A percentile compares a stretch with the other conserved stretches of the same genome.
phyloP scores from a whole-genome alignment of 2,329 filamentous ascomycete species.

The Dendrostoma leiphaemia region DNA sequence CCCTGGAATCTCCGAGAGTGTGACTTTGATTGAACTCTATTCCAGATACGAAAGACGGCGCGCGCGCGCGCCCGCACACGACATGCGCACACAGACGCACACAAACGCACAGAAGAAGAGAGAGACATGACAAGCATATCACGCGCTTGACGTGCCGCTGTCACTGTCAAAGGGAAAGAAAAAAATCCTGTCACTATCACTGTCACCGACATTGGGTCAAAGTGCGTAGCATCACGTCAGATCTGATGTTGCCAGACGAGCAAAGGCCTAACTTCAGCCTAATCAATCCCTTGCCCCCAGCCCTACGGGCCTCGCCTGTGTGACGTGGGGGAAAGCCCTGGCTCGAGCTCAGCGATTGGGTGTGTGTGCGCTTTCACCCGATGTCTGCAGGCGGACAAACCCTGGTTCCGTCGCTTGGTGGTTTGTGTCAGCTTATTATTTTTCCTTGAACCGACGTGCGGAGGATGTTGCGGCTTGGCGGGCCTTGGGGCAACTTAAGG shows the following conservation, averaged over 20 bases:
- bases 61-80: neutral
- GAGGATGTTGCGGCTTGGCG: too few species aligned
- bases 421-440: neutral
- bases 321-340: neutral
- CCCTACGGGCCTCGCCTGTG: neutral
- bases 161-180: too few species aligned
- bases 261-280: neutral
- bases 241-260: too few species aligned
- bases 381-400: neutral
- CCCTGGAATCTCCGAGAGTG: neutral
- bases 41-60: neutral
- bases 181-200: too few species aligned
- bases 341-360: conserved; percentile 12
- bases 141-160: too few species aligned
- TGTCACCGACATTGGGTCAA: too few species aligned
- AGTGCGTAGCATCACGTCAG: too few species aligned
- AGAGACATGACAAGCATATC: too few species aligned
- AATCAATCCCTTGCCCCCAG: neutral
- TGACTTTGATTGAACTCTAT: conserved; percentile 7
- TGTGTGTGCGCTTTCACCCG: neutral
- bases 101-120: too few species aligned
- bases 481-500: too few species aligned
- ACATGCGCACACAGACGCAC: conserved; percentile 5
- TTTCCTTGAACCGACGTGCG: neutral
- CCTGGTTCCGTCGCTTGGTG: too few species aligned